These are phyloP conservation scores for Leucaena leucocephala DNA, from an alignment of 306 rosid species.

Conservation along the genomic window DNA sequence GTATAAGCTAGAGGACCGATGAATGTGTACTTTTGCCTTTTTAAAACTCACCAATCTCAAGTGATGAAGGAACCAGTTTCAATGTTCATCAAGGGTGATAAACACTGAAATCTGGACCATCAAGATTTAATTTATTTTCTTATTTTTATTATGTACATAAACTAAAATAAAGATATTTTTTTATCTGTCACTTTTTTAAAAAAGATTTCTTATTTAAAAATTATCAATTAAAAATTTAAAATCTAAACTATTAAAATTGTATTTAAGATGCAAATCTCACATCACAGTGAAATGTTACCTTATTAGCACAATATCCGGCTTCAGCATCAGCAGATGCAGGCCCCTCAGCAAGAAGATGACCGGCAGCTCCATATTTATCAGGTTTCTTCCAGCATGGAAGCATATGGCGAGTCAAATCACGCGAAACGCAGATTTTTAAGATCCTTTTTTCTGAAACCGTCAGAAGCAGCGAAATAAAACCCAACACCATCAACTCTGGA, in stretches of 20 bases:
- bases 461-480: conserved; percentile 83
- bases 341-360: conserved; percentile 47
- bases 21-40: background rate
- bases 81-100: no score
- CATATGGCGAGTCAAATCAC: conserved; percentile 44
- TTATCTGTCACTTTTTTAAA: no score
- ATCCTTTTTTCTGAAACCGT: conserved; percentile 69
- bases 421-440: conserved; percentile 69
- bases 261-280: no score
- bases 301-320: conserved; percentile 46
- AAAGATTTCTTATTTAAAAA: no score
- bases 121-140: no score
- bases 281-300: no score
- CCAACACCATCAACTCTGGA: conserved; percentile 86
- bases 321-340: background rate
- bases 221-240: no score
- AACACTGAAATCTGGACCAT: no score
- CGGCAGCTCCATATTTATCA: background rate
- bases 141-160: no score
- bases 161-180: no score
- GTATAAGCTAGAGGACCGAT: no score
- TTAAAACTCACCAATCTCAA: background rate
- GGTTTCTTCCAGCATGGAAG: conserved; percentile 56
- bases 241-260: no score
- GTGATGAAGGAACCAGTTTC: background rate